Conservation (phyloP, 441 rosid species). For the Erodium chrysanthum region DNA sequence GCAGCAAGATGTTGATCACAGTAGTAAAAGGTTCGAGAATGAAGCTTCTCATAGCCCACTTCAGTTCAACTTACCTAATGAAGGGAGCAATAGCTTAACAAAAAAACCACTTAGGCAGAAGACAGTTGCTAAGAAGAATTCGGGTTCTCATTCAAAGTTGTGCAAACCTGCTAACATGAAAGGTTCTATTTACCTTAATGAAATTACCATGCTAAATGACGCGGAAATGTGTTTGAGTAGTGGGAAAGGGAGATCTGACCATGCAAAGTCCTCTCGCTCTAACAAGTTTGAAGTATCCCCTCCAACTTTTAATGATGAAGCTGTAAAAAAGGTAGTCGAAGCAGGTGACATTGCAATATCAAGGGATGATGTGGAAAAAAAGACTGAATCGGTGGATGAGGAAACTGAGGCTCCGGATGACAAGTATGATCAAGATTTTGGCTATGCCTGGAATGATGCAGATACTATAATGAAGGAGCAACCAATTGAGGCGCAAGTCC, state of each 20-base stretch:
- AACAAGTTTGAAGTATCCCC: constrained; percentile 25
- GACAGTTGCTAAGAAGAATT: constrained; percentile 37
- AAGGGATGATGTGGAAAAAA: constrained; percentile 5
- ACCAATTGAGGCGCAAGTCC: neutral
- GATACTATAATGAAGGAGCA: neutral
- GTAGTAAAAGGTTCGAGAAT: constrained; percentile 20
- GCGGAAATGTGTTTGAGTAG: constrained; percentile 19
- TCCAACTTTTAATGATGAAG: constrained; percentile 24
- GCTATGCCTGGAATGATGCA: neutral
- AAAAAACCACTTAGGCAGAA: constrained; percentile 36
- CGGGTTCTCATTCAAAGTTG: constrained; percentile 42
- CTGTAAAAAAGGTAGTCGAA: constrained; percentile 12
- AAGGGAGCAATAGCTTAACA: constrained; percentile 22
- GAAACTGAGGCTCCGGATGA: constrained; percentile 53
- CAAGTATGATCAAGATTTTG: constrained; percentile 16
- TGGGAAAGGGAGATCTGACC: constrained; percentile 20
- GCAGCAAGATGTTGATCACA: constrained; percentile 20
- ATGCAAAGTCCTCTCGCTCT: constrained; percentile 16
- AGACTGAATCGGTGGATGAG: constrained; percentile 26
- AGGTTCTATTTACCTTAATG: constrained; percentile 50
- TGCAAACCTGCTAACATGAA: constrained; percentile 31
- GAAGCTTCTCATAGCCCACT: constrained; percentile 20
- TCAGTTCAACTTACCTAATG: constrained; percentile 23
- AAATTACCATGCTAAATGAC: constrained; percentile 17
- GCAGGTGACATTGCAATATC: neutral